phyloP scores from a whole-genome alignment of 2,329 filamentous ascomycete species.

The Fusarium dlaminii region DNA sequence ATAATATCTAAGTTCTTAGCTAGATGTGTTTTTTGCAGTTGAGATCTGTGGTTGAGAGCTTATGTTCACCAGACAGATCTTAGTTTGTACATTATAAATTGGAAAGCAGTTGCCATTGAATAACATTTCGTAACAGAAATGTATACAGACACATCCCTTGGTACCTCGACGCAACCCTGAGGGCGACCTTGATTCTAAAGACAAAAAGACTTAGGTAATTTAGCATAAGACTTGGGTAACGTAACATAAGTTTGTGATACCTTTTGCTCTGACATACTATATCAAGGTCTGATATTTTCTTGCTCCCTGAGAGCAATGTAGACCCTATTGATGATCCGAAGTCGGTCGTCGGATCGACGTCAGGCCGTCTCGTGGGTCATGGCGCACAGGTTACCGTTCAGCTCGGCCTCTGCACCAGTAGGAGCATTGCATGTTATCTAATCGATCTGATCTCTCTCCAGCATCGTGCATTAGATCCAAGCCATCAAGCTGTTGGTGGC shows the following conservation, averaged over 20 bases:
- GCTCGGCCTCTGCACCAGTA: slow-evolving; percentile 19
- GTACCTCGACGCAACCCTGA: neutral
- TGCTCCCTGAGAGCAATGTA: neutral
- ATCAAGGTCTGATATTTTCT: neutral
- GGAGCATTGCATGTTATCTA: slow-evolving; percentile 21
- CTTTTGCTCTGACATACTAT: neutral
- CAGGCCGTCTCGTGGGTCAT: neutral
- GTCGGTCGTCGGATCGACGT: neutral
- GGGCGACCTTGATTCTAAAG: neutral
- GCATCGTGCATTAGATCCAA: neutral
- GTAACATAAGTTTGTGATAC: too few relatives aligned
- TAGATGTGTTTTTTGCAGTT: neutral
- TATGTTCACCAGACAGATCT: neutral
- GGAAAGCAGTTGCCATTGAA: neutral
- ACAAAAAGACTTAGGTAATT: neutral
- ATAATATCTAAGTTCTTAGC: neutral
- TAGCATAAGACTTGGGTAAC: too few relatives aligned
- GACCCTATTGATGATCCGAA: neutral
- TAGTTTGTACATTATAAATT: neutral
- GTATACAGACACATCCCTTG: neutral
- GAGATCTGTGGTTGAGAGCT: neutral
- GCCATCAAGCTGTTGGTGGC: neutral
- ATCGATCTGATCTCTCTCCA: slow-evolving; percentile 33
- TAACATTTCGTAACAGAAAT: neutral
- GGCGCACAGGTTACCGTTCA: neutral